Evolutionary conservation across 1,139 yeast species (phyloP).

Genomic region (Lodderomyces oxycetoniae): DNA sequence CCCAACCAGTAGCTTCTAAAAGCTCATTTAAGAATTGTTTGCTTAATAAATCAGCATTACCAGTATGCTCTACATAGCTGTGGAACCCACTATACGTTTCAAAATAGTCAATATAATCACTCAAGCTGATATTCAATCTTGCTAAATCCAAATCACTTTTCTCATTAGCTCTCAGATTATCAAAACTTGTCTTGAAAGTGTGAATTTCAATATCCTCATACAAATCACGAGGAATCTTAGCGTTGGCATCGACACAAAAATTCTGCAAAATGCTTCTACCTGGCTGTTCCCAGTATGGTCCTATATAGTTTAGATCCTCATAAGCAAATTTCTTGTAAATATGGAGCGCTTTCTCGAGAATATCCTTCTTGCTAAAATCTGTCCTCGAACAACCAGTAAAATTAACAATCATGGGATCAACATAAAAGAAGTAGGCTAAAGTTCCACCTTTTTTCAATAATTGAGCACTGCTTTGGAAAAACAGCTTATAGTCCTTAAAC

Average conservation of each 20-base stretch:
- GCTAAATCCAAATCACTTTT: conserved; percentile 23
- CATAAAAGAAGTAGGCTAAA: conserved; percentile 42
- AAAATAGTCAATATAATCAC: conserved; percentile 28
- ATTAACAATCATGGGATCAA: conserved; percentile 36
- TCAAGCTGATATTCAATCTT: conserved; percentile 20
- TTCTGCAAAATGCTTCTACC: conserved; percentile 34
- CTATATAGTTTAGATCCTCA: conserved; percentile 31
- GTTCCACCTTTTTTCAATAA: conserved; percentile 35
- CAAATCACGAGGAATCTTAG: conserved; percentile 27
- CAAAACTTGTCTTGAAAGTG: conserved; percentile 22
- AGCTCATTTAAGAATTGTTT: conserved; percentile 21
- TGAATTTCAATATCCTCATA: conserved; percentile 26
- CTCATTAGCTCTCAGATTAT: conserved; percentile 15
- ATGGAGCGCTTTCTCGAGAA: conserved; percentile 21
- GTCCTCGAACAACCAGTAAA: conserved; percentile 17
- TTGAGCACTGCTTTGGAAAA: conserved; percentile 26
- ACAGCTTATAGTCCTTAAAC: conserved; percentile 34
- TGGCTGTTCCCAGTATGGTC: conserved; percentile 46
- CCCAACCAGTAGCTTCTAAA: conserved; percentile 29
- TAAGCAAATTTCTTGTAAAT: conserved; percentile 34
- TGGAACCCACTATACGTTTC: conserved; percentile 39
- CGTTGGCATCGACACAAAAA: conserved; percentile 26
- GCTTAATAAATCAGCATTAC: conserved; percentile 22
- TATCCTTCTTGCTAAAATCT: conserved; percentile 13
- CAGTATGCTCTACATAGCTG: conserved; percentile 27